Conservation (phyloP, 306 rosid species). For the Cucurbita argyrosperma region DNA sequence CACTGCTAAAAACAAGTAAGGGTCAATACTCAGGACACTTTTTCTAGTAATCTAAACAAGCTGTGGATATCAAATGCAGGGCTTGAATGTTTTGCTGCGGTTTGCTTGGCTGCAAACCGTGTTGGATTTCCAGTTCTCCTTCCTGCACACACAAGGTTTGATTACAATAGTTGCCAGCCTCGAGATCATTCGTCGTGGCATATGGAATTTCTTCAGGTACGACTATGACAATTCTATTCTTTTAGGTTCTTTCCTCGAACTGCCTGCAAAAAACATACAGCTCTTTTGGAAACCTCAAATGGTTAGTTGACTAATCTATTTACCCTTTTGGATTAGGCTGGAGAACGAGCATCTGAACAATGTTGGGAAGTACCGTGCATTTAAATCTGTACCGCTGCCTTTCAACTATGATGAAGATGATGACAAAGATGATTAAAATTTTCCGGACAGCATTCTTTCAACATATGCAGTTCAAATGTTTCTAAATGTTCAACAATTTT, state of each 20-base stretch:
- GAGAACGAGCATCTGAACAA: constrained; percentile 77
- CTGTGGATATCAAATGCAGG: constrained; percentile 21
- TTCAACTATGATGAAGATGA: constrained; percentile 58
- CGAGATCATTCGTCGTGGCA: constrained; percentile 62
- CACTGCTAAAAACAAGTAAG: not conserved
- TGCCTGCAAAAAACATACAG: not conserved
- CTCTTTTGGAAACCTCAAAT: not conserved
- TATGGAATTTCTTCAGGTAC: constrained; percentile 71
- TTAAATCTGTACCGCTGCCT: constrained; percentile 62
- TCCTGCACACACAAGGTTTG: constrained; percentile 34
- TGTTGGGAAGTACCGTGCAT: constrained; percentile 66
- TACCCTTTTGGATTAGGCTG: constrained; percentile 19
- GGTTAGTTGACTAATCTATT: not conserved
- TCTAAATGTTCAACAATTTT: no score
- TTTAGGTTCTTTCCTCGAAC: not conserved
- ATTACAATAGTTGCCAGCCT: constrained; percentile 27
- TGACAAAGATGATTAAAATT: constrained; percentile 23
- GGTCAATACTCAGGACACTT: not conserved
- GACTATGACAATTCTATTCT: not conserved
- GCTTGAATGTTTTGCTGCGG: constrained; percentile 46
- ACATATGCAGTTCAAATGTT: not conserved
- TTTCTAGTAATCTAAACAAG: not conserved
- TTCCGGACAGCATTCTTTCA: not conserved
- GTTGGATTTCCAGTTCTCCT: constrained; percentile 17
- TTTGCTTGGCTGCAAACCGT: constrained; percentile 65